Evolutionary conservation across 495 filamentous ascomycete genomes (phyloP), one percentile per base, ranked within the genome.

Genomic region (Penicillium argentinense): DNA sequence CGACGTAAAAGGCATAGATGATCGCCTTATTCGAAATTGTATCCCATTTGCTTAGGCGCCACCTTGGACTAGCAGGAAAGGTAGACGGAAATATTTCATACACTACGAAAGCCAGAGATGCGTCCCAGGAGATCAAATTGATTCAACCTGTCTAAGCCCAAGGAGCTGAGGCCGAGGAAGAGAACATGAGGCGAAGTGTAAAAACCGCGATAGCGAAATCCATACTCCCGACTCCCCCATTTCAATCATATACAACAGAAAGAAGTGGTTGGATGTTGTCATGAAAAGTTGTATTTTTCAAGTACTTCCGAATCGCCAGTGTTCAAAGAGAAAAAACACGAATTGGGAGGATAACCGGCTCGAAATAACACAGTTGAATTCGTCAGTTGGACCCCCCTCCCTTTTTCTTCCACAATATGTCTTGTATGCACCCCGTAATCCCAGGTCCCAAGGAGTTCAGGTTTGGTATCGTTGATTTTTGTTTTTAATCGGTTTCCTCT

Each of bases 381-480:
- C 56, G 50, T 63, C 53, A 59, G 48, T 49, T 51, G 51, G 56
- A 56, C 49, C 45, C 42, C 56, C 42, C 32, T 49, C 46, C 46
- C 39, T 49, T 47, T 48, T 56, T 54, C 45, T 45, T 64, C 60
- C 58, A 53, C 45, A 42, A 49, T 48, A 55, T 63, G 53, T 46
- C 53, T 60, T 51, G 44, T 55, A 60, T 67, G 62, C 64, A 63
- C 59, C 56, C 53, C 53, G 39, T 54, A 18, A 60, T 47, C 51
- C 56, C 47, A 54, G 53, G 53, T 57, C 59, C 59, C 50, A 62
- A 57, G 47, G 56, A 64, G 49, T 49, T 64, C 63, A 65, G 54
- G 57, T 60, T 67, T 69, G 67, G 67, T 72, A 70, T 72, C 67
- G 60, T 63, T 67, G 45, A 57, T 53, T 61, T 63, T 56, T 66